Evolutionary conservation across 495 filamentous ascomycete species (phyloP).

Genomic region (Acidiella bohemica): DNA sequence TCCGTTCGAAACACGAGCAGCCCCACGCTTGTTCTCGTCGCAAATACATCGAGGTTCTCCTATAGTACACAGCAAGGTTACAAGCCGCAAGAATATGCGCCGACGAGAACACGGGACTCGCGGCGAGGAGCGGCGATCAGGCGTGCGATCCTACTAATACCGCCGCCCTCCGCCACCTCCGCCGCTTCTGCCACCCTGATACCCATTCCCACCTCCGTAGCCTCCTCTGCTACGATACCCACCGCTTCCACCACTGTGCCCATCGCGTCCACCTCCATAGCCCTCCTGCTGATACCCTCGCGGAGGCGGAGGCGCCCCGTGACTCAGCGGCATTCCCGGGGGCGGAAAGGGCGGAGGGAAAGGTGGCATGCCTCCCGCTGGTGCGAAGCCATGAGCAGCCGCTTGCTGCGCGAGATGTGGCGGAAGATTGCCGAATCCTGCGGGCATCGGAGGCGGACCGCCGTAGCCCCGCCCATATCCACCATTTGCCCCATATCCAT

Average conservation of each 20-base stretch:
- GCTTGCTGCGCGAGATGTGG: slow-evolving; percentile 17
- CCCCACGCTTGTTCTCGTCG: too few species aligned
- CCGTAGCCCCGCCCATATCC: slow-evolving; percentile 5
- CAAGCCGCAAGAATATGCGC: too few species aligned
- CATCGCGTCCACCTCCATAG: slow-evolving; percentile 3
- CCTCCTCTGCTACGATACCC: not conserved
- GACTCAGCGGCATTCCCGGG: too few species aligned
- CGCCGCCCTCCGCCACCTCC: not conserved
- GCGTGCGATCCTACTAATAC: not conserved
- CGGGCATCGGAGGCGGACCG: not conserved
- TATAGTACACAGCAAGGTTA: too few species aligned
- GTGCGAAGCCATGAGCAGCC: slow-evolving; percentile 15
- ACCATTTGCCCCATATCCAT: slow-evolving; percentile 11
- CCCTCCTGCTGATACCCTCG: slow-evolving; percentile 2
- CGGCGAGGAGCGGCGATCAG: too few species aligned
- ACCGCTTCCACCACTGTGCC: not conserved
- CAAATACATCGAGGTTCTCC: too few species aligned
- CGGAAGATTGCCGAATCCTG: slow-evolving; percentile 7
- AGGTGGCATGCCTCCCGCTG: slow-evolving; percentile 9
- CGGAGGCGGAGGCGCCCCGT: slow-evolving; percentile 3
- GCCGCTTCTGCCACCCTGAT: slow-evolving; percentile 1
- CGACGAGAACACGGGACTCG: too few species aligned
- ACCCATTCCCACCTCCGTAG: not conserved
- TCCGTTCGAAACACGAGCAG: too few species aligned
- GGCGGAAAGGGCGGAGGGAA: not conserved